Base-by-base conservation (phyloP, 192 early-diverging fungal genomes). In the Entomortierella beljakovae region DNA sequence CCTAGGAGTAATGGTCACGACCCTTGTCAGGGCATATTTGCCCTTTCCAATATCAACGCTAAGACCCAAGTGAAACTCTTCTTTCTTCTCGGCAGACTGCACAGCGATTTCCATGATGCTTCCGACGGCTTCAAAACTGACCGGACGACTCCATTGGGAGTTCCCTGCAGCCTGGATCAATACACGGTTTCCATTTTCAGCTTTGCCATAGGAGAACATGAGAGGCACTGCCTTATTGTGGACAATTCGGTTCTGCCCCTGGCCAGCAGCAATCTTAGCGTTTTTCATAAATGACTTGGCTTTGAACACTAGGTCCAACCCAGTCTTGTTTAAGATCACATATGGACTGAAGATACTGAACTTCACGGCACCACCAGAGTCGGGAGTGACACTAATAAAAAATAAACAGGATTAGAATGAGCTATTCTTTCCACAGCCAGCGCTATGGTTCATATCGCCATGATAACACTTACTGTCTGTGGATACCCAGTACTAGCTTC, bases 41-140 rank as follows among this genome's bases (percentile, higher is more conserved):
- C 96, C 96, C 32, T 90, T 91, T 0, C 97, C 97, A 37, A 95
- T 95, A 68, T 93, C 88, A 10, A 99, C 90, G 61, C 85, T 88
- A 22, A 95, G 87, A 25, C 97, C 98, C 16, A 98, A 42, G 58
- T 96, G 93, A 23, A 90, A 83, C 48, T 93, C 92, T 33, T 89
- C 84, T 0, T 80, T 68, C 3, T 64, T 57, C 33, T 80, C 81
- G 37, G 67, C 28, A 3, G 87, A 85, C 25, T 90, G 90, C 28
- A 99, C 84, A 16, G 86, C 76, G 1, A 98, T 85, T 54, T 94
- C 94, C 62, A 92, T 88, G 10, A 91, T 86, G 63, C 92, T 95
- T 11, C 97, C 96, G 54, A 98, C 92, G 2, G 96, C 96, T 68
- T 99, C 98, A 75, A 99, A 98, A 82, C 96, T 98, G 49, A 97